phyloP scores from a whole-genome alignment of 1,284 basidiomycete species.

The Clitocybe nebularis region DNA sequence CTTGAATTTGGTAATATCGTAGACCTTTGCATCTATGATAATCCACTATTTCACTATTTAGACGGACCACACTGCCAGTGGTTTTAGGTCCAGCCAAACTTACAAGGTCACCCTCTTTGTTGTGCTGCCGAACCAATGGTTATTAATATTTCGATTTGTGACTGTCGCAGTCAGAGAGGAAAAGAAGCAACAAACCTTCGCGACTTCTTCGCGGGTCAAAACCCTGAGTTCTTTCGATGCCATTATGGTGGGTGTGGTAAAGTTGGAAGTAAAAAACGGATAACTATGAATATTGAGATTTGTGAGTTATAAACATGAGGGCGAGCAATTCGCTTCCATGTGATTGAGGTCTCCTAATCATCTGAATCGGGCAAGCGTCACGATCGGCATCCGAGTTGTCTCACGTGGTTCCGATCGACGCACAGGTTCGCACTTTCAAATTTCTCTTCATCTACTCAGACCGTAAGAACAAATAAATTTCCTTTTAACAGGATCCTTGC shows the following conservation, averaged over 20 bases:
- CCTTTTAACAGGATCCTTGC: no score
- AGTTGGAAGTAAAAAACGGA: background rate
- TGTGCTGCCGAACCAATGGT: slow-evolving; percentile 10
- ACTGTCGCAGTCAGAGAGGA: background rate
- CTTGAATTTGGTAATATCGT: slow-evolving; percentile 75
- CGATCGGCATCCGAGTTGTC: background rate
- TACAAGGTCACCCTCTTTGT: slow-evolving; percentile 15
- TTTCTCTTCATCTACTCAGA: no score
- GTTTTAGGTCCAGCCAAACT: background rate
- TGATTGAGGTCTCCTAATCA: background rate
- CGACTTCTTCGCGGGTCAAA: slow-evolving; percentile 51
- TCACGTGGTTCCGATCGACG: background rate
- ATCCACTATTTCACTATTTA: slow-evolving; percentile 56
- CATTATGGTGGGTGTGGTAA: slow-evolving; percentile 23
- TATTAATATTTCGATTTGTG: no score
- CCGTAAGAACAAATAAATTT: no score
- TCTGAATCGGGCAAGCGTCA: background rate
- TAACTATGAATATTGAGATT: background rate
- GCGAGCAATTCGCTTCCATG: background rate
- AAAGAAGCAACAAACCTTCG: slow-evolving; percentile 38
- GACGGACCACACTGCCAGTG: no score
- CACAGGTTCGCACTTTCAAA: no score
- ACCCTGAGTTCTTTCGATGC: slow-evolving; percentile 41
- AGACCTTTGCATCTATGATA: slow-evolving; percentile 81
- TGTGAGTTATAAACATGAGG: background rate